Evolutionary conservation across 768 basidiomycete species (phyloP), one percentile per base, ranked within the genome.

Genomic region (Podaxis sp.): DNA sequence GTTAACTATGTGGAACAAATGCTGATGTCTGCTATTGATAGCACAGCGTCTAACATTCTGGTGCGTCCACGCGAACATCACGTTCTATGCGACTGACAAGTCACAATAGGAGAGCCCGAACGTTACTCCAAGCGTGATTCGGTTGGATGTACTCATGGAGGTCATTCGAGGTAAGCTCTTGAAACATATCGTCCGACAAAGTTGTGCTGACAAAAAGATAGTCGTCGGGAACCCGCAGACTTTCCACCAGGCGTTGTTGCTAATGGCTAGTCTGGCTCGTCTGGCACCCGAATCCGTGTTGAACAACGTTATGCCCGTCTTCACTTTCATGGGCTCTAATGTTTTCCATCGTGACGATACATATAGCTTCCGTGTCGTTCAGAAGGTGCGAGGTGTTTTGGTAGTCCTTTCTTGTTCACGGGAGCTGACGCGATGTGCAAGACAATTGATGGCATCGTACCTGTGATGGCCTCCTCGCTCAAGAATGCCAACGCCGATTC

Each of bases 311-410:
- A 97, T 99, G 93, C 96, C 97, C 3, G 88, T 99, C 50, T 98
- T 99, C 79, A 98, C 96, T 0, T 98, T 98, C 77, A 98, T 98
- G 94, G 96, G 97, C 19, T 93, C 96, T n/a, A 96, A 94, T 65
- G 89, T 98, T 17, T 93, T 98, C 79, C 96, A 97, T 70, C 85
- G 95, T 52, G 97, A 99, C 66, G 97, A 99, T 71, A 85, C 90
- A 0, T 96, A 96, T 75, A 96, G 92, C 70, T 96, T 97, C 80
- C 86, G 87, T 40, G 95, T 98, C 8, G 93, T 98, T 2, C 95
- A 98, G 72, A 91, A 91, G 81, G 94, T 93, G 58, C 49, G 76
- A 2, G 24, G 47, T 40, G 60, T 25, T 17, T 19, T 17, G 2
- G 49, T n/a, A 9, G 43, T 2, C 24, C 9, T 33, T 25, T 17